These are phyloP conservation scores for Phaeotremella skinneri DNA, from an alignment of 768 basidiomycete genomes.

Conservation along the genomic window DNA sequence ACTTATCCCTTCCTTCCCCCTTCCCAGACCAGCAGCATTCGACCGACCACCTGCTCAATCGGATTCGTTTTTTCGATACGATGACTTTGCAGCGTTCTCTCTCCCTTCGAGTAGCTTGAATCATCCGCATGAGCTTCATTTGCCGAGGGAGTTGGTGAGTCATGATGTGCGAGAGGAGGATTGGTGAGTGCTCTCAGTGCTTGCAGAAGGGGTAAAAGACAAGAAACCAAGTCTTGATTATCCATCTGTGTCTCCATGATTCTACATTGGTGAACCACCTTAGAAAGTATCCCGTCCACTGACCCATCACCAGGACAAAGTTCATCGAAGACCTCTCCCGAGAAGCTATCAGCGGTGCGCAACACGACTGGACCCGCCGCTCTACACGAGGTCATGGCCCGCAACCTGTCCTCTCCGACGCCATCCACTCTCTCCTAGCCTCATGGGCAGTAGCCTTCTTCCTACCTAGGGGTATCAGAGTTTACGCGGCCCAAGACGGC, in stretches of 20 bases:
- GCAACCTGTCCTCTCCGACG: constrained; percentile 29
- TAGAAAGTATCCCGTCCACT: not conserved
- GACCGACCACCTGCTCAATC: constrained; percentile 36
- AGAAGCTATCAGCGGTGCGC: constrained; percentile 31
- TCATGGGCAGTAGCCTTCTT: constrained; percentile 46
- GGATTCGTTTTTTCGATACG: constrained; percentile 39
- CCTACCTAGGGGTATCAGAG: constrained; percentile 39
- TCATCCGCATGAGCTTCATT: constrained; percentile 35
- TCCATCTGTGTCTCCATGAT: not conserved
- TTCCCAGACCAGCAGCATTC: constrained; percentile 38
- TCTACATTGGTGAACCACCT: not conserved
- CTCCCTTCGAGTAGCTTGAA: constrained; percentile 34
- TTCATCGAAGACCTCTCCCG: constrained; percentile 40
- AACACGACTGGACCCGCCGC: constrained; percentile 14
- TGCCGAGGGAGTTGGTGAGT: constrained; percentile 35
- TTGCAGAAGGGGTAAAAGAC: not conserved
- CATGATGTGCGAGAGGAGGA: constrained; percentile 43
- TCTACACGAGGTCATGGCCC: constrained; percentile 25
- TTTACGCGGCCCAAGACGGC: constrained; percentile 39
- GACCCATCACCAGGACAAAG: constrained; percentile 17
- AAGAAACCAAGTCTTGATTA: not conserved
- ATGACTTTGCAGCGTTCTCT: constrained; percentile 39
- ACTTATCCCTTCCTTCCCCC: not conserved
- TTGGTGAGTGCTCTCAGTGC: constrained; percentile 29
- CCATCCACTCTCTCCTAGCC: constrained; percentile 38